A percentile compares a stretch with the other conserved stretches of the same genome.
Evolutionary conservation across 352 stramenopile genomes (phyloP).

Genomic region (Pythium aphanidermatum): DNA sequence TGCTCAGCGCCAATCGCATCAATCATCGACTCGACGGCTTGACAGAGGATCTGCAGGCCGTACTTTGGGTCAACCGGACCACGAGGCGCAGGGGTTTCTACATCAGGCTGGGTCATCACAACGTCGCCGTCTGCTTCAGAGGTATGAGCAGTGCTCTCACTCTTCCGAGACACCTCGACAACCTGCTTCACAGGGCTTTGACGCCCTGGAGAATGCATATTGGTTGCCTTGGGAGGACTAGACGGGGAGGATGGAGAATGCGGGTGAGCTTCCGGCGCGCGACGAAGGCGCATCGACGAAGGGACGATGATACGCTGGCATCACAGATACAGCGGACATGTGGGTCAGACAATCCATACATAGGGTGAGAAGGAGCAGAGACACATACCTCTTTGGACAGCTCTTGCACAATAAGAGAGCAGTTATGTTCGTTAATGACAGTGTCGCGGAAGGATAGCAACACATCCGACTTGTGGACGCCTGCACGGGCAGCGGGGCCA

Average conservation of each 20-base stretch:
- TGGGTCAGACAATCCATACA: not conserved
- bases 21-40: constrained; percentile 77
- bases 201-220: not conserved
- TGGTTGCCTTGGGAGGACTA: constrained; percentile 7
- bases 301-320: constrained; percentile 54
- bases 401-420: constrained; percentile 63
- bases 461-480: constrained; percentile 83
- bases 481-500: constrained; percentile 55
- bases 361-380: not conserved
- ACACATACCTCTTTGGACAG: constrained; percentile 62
- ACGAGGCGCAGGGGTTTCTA: constrained; percentile 4
- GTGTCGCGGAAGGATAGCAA: constrained; percentile 69
- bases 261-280: constrained; percentile 41
- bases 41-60: constrained; percentile 64
- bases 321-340: not conserved
- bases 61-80: constrained; percentile 64
- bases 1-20: constrained; percentile 52
- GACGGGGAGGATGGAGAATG: constrained; percentile 9
- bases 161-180: constrained; percentile 8
- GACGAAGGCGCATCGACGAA: constrained; percentile 65
- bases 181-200: constrained; percentile 20
- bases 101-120: constrained; percentile 39
- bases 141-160: not conserved
- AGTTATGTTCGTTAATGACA: constrained; percentile 74
- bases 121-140: constrained; percentile 56